Conservation (phyloP, 1,284 basidiomycete species). For the Ceratobasidium sp. region DNA sequence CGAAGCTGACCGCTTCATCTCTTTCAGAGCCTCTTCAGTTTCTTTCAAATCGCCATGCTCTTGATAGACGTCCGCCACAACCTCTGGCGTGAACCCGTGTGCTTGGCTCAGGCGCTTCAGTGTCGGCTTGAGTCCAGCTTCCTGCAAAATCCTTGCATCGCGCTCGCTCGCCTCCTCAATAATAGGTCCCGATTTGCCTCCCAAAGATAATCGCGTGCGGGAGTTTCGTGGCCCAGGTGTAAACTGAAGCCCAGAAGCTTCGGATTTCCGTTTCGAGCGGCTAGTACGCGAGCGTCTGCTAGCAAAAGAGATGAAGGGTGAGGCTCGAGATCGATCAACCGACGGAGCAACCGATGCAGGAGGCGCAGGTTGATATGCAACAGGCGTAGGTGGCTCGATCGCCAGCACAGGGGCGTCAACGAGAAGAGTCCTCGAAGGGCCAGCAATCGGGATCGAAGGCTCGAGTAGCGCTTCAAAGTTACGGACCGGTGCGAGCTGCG, state of each 20-base stretch:
- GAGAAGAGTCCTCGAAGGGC: background rate
- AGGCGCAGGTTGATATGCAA: background rate
- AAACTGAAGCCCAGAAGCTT: background rate
- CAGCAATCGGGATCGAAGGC: background rate
- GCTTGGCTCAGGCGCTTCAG: conserved; percentile 4
- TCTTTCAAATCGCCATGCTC: conserved; percentile 22
- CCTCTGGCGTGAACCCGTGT: conserved; percentile 23
- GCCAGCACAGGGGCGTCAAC: background rate
- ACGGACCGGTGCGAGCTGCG: background rate
- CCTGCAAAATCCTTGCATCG: background rate
- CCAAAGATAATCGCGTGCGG: conserved; percentile 21
- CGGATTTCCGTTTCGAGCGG: background rate
- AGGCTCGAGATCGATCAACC: background rate
- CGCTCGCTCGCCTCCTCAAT: conserved; percentile 3
- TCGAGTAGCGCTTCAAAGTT: background rate
- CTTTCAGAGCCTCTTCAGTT: conserved; percentile 15
- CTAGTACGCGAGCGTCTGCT: background rate
- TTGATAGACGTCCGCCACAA: conserved; percentile 24
- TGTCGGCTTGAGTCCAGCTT: conserved; percentile 19
- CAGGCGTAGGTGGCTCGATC: background rate
- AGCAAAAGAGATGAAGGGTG: background rate
- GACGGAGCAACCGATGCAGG: background rate
- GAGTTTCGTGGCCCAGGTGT: background rate
- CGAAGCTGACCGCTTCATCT: conserved; percentile 6
- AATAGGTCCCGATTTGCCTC: background rate